A percentile compares a stretch with the other conserved stretches of the same genome.
Conservation (phyloP, 371 early-diverging fungal species). For the Chytridium lagenaria region DNA sequence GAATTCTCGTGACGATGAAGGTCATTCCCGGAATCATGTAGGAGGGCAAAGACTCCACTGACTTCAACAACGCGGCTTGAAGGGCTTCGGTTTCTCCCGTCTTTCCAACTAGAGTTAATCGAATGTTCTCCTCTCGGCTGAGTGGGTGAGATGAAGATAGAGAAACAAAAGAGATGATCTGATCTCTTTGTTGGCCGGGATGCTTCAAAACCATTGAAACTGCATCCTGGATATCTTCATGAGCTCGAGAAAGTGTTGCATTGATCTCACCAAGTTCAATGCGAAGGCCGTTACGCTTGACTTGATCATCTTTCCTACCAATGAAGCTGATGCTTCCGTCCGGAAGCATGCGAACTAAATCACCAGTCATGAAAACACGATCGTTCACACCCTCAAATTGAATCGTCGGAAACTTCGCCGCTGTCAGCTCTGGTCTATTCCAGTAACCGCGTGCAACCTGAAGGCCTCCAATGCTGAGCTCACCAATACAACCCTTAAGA, state of each 20-base stretch:
- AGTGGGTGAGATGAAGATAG: background rate
- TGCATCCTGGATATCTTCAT: background rate
- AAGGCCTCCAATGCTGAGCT: conserved; percentile 28
- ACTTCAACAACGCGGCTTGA: background rate
- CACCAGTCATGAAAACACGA: conserved; percentile 53
- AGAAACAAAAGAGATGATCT: conserved; percentile 2
- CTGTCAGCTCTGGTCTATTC: background rate
- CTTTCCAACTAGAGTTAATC: background rate
- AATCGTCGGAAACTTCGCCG: background rate
- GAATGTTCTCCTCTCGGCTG: background rate
- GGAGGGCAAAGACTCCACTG: conserved; percentile 16
- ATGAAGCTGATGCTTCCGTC: conserved; percentile 45
- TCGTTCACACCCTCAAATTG: background rate
- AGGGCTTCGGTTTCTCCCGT: background rate
- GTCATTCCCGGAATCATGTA: conserved; percentile 35
- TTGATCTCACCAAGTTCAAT: conserved; percentile 47
- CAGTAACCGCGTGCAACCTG: conserved; percentile 10
- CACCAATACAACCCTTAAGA: conserved; percentile 32
- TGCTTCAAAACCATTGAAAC: conserved; percentile 3
- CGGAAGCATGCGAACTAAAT: conserved; percentile 43
- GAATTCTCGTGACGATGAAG: conserved; percentile 20
- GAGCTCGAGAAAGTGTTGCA: background rate
- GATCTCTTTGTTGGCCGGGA: background rate
- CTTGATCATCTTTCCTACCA: conserved; percentile 52
- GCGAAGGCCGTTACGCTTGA: conserved; percentile 57